Evolutionary conservation across 2,329 filamentous ascomycete species (phyloP).

Genomic region (Pseudocercospora crystallina): DNA sequence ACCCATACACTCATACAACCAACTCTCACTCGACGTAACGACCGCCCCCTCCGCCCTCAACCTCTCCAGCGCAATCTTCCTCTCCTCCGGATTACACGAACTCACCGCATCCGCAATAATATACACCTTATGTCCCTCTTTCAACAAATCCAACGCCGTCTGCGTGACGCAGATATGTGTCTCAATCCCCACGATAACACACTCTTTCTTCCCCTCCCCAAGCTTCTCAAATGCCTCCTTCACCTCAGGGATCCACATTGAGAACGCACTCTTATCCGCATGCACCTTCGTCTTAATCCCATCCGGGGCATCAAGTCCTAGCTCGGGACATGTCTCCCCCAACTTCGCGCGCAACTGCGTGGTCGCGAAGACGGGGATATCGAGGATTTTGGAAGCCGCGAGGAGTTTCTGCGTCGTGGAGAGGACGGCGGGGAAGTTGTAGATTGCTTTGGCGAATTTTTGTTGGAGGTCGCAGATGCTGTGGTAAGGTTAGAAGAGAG

Average conservation of each 20-base stretch:
- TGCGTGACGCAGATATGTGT: conserved; percentile 93
- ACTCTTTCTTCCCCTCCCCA: conserved; percentile 51
- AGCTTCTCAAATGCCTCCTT: conserved; percentile 45
- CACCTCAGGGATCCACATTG: conserved; percentile 76
- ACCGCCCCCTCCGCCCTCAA: conserved; percentile 72
- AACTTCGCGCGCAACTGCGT: conserved; percentile 80
- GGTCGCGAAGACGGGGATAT: conserved; percentile 79
- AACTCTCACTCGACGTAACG: conserved; percentile 85
- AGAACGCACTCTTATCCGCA: conserved; percentile 86
- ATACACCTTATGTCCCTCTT: conserved; percentile 76
- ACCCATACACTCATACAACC: conserved; percentile 84
- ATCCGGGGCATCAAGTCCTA: conserved; percentile 54
- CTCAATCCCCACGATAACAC: conserved; percentile 88
- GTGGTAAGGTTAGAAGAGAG: conserved; percentile 5
- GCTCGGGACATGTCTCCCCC: conserved; percentile 74
- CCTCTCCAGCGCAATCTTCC: conserved; percentile 73
- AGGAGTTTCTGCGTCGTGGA: conserved; percentile 54
- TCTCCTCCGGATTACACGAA: conserved; percentile 79
- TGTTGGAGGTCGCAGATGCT: conserved; percentile 96
- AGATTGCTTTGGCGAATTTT: conserved; percentile 80
- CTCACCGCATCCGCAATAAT: conserved; percentile 86
- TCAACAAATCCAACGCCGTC: conserved; percentile 78
- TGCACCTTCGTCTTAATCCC: conserved; percentile 57
- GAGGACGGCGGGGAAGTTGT: conserved; percentile 76
- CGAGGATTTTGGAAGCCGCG: conserved; percentile 52